A percentile compares a stretch with the other conserved stretches of the same genome.
Evolutionary conservation across 352 stramenopile genomes (phyloP).

Genomic region (Phytopythium ostracodes): DNA sequence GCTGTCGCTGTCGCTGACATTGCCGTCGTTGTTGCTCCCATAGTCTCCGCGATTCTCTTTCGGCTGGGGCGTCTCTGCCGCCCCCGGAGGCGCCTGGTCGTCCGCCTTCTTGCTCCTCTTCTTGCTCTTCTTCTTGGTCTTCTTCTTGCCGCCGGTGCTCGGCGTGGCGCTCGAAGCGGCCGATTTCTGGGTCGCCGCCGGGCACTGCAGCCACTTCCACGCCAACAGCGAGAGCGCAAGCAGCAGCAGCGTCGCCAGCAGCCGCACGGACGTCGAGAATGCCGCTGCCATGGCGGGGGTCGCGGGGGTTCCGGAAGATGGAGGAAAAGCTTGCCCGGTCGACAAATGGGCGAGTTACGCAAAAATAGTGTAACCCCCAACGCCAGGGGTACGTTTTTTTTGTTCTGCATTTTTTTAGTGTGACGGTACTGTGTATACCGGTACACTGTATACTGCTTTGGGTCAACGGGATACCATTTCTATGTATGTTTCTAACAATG

Average conservation of each 20-base stretch:
- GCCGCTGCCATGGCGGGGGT: neutral
- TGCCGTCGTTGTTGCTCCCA: slow-evolving; percentile 14
- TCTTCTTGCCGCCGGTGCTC: slow-evolving; percentile 27
- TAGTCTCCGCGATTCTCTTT: neutral
- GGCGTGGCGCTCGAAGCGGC: neutral
- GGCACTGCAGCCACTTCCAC: slow-evolving; percentile 33
- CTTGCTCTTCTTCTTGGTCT: slow-evolving; percentile 40
- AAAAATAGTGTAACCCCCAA: neutral
- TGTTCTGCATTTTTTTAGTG: no score
- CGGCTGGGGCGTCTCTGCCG: neutral
- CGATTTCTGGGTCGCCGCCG: neutral
- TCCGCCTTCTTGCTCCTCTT: slow-evolving; percentile 21
- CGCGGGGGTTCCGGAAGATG: neutral
- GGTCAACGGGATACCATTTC: no score
- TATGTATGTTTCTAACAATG: no score
- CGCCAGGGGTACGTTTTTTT: neutral
- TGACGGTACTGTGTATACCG: no score
- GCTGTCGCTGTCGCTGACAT: slow-evolving; percentile 29
- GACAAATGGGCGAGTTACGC: neutral
- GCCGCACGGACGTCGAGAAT: slow-evolving; percentile 16
- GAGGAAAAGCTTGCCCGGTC: neutral
- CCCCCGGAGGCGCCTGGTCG: neutral
- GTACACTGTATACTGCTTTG: no score
- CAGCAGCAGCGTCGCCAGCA: slow-evolving; percentile 42
- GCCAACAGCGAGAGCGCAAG: slow-evolving; percentile 26